A percentile compares a stretch with the other conserved stretches of the same genome.
These are phyloP conservation scores for Eucalyptus microcorys DNA, from an alignment of 345 rosid genomes.

Conservation along the genomic window DNA sequence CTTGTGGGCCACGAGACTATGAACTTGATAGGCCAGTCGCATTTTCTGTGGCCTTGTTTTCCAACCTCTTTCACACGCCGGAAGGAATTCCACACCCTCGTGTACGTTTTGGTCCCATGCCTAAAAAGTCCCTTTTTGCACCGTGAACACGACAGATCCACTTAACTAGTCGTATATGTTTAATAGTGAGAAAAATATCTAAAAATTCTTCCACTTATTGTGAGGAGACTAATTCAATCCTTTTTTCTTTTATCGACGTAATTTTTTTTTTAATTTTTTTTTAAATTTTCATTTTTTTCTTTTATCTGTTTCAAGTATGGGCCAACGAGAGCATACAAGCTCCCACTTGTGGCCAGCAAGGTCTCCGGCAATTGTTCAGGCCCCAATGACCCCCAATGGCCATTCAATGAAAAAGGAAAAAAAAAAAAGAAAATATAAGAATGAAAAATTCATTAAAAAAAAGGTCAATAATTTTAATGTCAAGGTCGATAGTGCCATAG, in stretches of 20 bases:
- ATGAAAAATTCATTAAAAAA: background rate
- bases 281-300: background rate
- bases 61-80: background rate
- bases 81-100: background rate
- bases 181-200: background rate
- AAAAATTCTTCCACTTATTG: rapidly evolving
- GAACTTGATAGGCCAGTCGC: background rate
- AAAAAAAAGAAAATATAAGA: background rate
- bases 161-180: background rate
- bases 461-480: rapidly evolving
- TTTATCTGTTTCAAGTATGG: background rate
- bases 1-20: background rate
- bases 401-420: background rate
- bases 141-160: background rate
- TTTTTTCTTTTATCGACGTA: background rate
- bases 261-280: no score
- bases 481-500: rapidly evolving
- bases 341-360: background rate
- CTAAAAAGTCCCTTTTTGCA: background rate
- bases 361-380: rapidly evolving
- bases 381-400: rapidly evolving
- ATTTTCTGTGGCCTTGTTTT: background rate
- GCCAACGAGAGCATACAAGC: background rate
- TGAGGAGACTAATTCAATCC: background rate
- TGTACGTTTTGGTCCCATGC: background rate